phyloP scores from a whole-genome alignment of 106 monocot genomes.

The Allium fistulosum region DNA sequence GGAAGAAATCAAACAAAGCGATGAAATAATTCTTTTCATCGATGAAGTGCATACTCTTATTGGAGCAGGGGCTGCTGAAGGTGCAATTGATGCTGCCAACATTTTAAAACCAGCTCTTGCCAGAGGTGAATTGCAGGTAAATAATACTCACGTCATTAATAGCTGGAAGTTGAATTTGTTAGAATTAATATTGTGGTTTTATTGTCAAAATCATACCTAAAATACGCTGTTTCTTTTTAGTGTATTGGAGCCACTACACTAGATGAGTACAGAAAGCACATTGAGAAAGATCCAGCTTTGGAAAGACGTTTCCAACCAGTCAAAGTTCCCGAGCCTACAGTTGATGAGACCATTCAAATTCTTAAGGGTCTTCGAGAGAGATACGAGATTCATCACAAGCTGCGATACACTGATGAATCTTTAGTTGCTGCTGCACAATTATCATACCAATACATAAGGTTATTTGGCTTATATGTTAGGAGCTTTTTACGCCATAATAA shows the following conservation, averaged over 20 bases:
- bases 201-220: too few species aligned
- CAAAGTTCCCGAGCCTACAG: conserved; percentile 22
- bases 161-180: not conserved
- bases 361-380: conserved; percentile 22
- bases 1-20: conserved; percentile 18
- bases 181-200: too few species aligned
- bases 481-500: not conserved
- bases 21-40: conserved; percentile 17
- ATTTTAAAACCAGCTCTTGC: conserved; percentile 17
- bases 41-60: conserved; percentile 18
- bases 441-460: conserved; percentile 30
- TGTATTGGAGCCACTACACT: conserved; percentile 30
- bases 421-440: conserved; percentile 25
- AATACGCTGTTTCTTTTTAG: not conserved
- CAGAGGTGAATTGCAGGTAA: conserved; percentile 19
- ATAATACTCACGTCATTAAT: not conserved
- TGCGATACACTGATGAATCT: conserved; percentile 27
- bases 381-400: conserved; percentile 29
- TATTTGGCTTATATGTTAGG: not conserved
- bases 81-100: conserved; percentile 15
- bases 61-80: conserved; percentile 16
- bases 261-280: conserved; percentile 30
- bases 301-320: conserved; percentile 32
- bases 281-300: conserved; percentile 28
- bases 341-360: conserved; percentile 27